Conservation (phyloP, 371 early-diverging fungal species). For the Mucor saturninus region DNA sequence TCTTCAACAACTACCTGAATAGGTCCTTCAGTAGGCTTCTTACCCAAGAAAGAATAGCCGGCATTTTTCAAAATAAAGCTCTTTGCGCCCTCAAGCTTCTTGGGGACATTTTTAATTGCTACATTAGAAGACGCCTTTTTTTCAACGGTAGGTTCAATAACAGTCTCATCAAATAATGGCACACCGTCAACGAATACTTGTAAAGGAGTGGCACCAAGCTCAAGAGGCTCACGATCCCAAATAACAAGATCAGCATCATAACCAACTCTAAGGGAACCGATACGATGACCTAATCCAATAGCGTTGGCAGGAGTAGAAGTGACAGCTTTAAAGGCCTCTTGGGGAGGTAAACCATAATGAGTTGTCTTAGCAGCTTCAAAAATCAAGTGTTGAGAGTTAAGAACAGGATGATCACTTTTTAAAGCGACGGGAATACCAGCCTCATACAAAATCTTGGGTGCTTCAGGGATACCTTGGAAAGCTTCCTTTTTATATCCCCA, state of each 20-base stretch:
- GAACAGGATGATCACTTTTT: slow-evolving; percentile 82
- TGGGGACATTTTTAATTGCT: not conserved
- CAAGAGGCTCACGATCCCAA: slow-evolving; percentile 69
- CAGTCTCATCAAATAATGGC: slow-evolving; percentile 47
- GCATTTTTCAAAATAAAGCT: slow-evolving; percentile 45
- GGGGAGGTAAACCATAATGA: slow-evolving; percentile 70
- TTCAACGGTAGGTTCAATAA: slow-evolving; percentile 10
- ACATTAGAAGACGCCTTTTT: not conserved
- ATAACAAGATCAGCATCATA: slow-evolving; percentile 82
- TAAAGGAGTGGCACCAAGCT: slow-evolving; percentile 71
- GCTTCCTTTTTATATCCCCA: slow-evolving; percentile 83
- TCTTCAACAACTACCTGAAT: slow-evolving; percentile 50
- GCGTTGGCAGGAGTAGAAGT: slow-evolving; percentile 77
- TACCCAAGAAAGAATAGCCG: slow-evolving; percentile 36
- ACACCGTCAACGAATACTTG: slow-evolving; percentile 77
- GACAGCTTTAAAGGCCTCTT: slow-evolving; percentile 67
- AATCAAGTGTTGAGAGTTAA: slow-evolving; percentile 71
- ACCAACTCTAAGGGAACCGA: slow-evolving; percentile 67
- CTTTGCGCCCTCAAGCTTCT: slow-evolving; percentile 14
- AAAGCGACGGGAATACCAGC: slow-evolving; percentile 73
- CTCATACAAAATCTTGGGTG: slow-evolving; percentile 64
- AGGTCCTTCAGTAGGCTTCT: slow-evolving; percentile 19
- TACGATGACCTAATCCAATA: slow-evolving; percentile 73
- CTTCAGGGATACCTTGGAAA: slow-evolving; percentile 63
- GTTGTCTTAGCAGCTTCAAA: slow-evolving; percentile 77